Percentiles rank a stretch among this genome's conserved stretches.
Conservation (phyloP, 352 stramenopile species). For the Phytophthora multivora region DNA sequence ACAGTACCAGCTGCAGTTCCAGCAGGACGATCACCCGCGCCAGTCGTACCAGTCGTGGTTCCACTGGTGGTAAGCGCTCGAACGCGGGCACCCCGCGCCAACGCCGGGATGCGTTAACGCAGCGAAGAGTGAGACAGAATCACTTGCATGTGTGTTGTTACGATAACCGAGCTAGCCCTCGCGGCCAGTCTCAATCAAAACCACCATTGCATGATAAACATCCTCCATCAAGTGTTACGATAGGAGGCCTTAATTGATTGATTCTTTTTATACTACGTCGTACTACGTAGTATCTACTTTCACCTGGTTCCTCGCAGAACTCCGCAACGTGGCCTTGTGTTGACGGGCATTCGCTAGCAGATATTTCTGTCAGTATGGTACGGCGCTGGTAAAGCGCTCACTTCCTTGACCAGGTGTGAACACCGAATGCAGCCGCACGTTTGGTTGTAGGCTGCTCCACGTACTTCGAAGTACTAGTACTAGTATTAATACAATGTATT, state of each 20-base stretch:
- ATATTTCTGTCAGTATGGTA: no score
- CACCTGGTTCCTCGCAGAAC: no score
- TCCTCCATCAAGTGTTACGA: conserved; percentile 4
- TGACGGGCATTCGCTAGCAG: no score
- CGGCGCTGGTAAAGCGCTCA: neutral
- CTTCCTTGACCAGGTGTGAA: neutral
- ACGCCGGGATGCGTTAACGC: neutral
- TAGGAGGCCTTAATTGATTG: conserved; percentile 2
- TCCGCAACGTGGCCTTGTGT: no score
- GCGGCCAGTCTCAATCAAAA: conserved; percentile 18
- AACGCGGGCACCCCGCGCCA: neutral
- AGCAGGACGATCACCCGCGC: conserved; percentile 4
- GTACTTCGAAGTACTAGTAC: no score
- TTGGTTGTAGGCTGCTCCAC: neutral
- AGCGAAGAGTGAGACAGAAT: conserved; percentile 9
- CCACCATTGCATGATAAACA: conserved; percentile 7
- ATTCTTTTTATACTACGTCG: neutral
- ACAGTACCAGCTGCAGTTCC: neutral
- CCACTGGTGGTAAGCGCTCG: conserved; percentile 20
- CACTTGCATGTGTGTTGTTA: conserved; percentile 15
- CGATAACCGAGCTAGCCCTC: conserved; percentile 7
- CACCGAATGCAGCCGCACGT: neutral
- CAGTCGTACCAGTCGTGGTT: conserved; percentile 16
- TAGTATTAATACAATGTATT: no score
- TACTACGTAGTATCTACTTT: no score